Percentiles rank a stretch among this genome's conserved stretches.
Conservation (phyloP, 2,329 filamentous ascomycete species). For the Fusarium siculi region DNA sequence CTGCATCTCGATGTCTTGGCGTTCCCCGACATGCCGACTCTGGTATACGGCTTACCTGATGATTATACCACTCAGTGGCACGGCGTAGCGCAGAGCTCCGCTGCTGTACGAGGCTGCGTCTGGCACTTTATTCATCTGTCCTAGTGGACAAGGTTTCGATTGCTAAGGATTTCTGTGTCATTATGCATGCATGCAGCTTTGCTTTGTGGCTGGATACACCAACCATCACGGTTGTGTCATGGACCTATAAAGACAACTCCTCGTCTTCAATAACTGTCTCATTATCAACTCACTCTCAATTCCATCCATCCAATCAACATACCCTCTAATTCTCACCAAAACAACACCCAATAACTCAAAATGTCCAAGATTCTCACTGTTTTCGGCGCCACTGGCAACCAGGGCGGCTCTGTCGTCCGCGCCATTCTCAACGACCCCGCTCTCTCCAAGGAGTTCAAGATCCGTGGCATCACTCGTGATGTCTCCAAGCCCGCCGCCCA, state of each 20-base stretch:
- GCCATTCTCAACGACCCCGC: constrained; percentile 58
- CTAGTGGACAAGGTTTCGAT: neutral
- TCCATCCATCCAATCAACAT: rapidly evolving
- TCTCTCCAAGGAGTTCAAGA: constrained; percentile 56
- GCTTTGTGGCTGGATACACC: constrained; percentile 5
- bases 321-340: neutral
- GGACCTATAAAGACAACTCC: constrained; percentile 14
- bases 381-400: constrained; percentile 62
- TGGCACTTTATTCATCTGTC: constrained; percentile 11
- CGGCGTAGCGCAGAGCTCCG: neutral
- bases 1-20: constrained; percentile 36
- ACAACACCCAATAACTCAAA: neutral
- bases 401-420: constrained; percentile 59
- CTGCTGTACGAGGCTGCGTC: neutral
- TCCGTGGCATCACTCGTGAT: constrained; percentile 61
- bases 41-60: constrained; percentile 3
- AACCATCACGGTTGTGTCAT: constrained; percentile 11
- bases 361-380: constrained; percentile 55
- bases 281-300: neutral
- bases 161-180: constrained; percentile 20
- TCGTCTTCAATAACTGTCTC: neutral
- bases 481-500: constrained; percentile 52
- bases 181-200: neutral
- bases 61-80: neutral
- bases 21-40: constrained; percentile 33